Base-by-base conservation (phyloP, 306 rosid species). In the Vigna angularis region DNA sequence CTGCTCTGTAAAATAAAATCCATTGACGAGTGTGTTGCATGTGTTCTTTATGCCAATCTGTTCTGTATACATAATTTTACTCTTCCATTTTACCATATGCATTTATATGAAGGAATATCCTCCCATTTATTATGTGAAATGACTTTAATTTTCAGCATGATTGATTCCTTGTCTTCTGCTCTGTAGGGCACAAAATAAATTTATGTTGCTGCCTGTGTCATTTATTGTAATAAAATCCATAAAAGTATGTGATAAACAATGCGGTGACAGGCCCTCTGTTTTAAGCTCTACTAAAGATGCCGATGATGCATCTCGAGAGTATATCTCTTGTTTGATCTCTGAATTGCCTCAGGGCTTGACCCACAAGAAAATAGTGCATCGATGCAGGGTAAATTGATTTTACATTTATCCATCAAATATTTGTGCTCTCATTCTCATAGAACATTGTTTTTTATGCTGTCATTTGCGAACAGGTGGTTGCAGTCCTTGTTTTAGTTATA, bases 121-220 rank as follows among this genome's bases (percentile, higher is more conserved):
- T 79, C 36, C 48, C n/a, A 48, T 32, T 44, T 26, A 18, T 50
- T 36, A 42, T 40, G 51, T 71, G 32, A 36, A 34, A 61, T 53
- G 12, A 22, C 22, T 44, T 34, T 48, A 51, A 20, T 70, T 82
- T 70, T 66, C 18, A 22, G 17, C 36, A 66, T 73, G 55, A 32
- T 77, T 87, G 81, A 73, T 85, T 77, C 40, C 63, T 77, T 48
- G 45, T 81, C 9, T 70, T 77, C 81, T 69, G 16, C 78, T 84
- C 75, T 79, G 79, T 87, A 94, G 98, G 93, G 79, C 66, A 50
- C 87, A 73, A 50, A 84, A 73, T 61, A 84, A 82, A 62, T 89
- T 85, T 72, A 62, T 92, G 85, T 75, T 92, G 89, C 84, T 96
- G 64, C 90, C 97, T 28, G 87, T 89, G 75, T 89, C 98, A 26